A percentile compares a stretch with the other conserved stretches of the same genome.
These are phyloP conservation scores for Vanderwaltozyma verrucispora DNA, from an alignment of 805 yeast species.

Conservation along the genomic window DNA sequence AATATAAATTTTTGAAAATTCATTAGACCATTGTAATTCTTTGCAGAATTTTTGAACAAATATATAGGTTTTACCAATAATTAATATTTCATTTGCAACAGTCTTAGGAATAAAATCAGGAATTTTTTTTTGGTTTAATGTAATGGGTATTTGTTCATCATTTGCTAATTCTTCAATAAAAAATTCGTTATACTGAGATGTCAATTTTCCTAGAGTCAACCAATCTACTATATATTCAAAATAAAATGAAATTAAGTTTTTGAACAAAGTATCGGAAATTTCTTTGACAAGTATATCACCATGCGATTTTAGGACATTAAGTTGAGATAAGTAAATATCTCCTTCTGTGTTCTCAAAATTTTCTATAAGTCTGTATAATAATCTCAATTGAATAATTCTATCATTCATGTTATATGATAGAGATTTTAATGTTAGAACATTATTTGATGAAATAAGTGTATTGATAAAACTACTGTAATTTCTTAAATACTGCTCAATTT, in stretches of 20 bases:
- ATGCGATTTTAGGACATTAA: constrained; percentile 41
- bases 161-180: constrained; percentile 33
- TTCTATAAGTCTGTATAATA: constrained; percentile 37
- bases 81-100: constrained; percentile 38
- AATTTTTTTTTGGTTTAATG: constrained; percentile 18
- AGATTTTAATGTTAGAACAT: constrained; percentile 20
- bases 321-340: constrained; percentile 43
- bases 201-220: constrained; percentile 57
- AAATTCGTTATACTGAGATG: constrained; percentile 48
- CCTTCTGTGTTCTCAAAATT: constrained; percentile 31
- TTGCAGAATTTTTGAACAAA: constrained; percentile 57
- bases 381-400: constrained; percentile 46
- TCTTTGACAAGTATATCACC: constrained; percentile 51
- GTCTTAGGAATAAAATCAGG: constrained; percentile 32
- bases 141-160: constrained; percentile 6
- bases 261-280: constrained; percentile 36
- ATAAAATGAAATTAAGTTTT: constrained; percentile 46
- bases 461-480: constrained; percentile 36
- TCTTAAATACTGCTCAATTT: constrained; percentile 34
- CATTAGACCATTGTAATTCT: constrained; percentile 55
- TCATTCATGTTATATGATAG: constrained; percentile 34
- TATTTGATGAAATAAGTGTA: constrained; percentile 31
- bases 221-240: constrained; percentile 50
- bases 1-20: constrained; percentile 28
- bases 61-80: constrained; percentile 62